These are phyloP conservation scores for Bryoglossum gracile DNA, from an alignment of 495 filamentous ascomycete species.

Conservation along the genomic window DNA sequence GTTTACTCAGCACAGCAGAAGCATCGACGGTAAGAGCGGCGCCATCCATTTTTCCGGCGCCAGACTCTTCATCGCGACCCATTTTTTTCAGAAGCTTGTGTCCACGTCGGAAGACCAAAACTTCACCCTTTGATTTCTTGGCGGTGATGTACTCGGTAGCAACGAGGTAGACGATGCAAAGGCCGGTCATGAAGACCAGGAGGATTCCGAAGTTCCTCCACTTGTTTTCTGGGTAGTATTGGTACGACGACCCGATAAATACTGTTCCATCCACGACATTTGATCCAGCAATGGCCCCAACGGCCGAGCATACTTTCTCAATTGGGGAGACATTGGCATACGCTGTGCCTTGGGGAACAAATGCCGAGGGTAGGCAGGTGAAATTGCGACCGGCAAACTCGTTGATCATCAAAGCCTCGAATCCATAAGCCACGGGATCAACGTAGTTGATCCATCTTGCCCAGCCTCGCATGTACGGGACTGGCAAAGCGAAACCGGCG, in stretches of 20 bases:
- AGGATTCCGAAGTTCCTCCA: slow-evolving; percentile 83
- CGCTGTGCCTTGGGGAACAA: slow-evolving; percentile 9
- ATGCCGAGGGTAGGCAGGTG: slow-evolving; percentile 1
- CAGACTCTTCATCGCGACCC: slow-evolving; percentile 35
- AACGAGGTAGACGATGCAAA: slow-evolving; percentile 60
- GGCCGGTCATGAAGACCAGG: slow-evolving; percentile 58
- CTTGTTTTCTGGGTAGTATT: slow-evolving; percentile 52
- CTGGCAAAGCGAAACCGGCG: slow-evolving; percentile 80
- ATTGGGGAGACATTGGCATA: slow-evolving; percentile 3
- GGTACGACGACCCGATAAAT: slow-evolving; percentile 45
- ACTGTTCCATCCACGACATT: slow-evolving; percentile 1
- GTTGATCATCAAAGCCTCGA: slow-evolving; percentile 83
- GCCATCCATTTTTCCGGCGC: slow-evolving; percentile 20
- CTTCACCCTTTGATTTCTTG: slow-evolving; percentile 81
- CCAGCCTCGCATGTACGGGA: slow-evolving; percentile 61
- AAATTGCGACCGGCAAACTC: slow-evolving; percentile 35
- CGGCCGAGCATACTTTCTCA: slow-evolving; percentile 6
- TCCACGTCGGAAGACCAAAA: slow-evolving; percentile 74
- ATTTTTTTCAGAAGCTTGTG: slow-evolving; percentile 27
- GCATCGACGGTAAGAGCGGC: slow-evolving; percentile 30
- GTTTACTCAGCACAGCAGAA: slow-evolving; percentile 42
- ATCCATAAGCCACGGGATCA: slow-evolving; percentile 80
- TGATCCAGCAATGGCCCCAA: slow-evolving; percentile 13
- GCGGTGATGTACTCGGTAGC: slow-evolving; percentile 67
- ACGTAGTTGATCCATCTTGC: slow-evolving; percentile 82